Percentiles rank a stretch among this genome's conserved stretches.
Evolutionary conservation across 75 land plant species (phyloP).

Genomic region (Sequoiadendron giganteum): DNA sequence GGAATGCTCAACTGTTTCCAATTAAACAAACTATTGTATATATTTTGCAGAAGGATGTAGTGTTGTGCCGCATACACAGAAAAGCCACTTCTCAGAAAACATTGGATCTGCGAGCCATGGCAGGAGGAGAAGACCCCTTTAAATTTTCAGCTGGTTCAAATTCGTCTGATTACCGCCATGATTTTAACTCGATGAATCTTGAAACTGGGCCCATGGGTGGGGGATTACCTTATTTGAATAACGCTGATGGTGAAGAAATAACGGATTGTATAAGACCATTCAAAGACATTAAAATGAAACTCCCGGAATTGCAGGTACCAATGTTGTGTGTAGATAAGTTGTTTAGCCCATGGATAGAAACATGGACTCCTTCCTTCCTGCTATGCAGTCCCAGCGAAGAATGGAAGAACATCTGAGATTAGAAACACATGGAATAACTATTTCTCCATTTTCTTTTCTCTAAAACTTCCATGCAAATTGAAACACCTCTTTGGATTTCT

Average conservation of each 20-base stretch:
- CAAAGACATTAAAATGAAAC: neutral
- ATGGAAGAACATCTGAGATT: no score
- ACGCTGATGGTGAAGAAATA: neutral
- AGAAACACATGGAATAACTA: no score
- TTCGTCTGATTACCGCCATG: neutral
- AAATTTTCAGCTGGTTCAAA: neutral
- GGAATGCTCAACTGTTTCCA: no score
- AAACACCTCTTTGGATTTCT: no score
- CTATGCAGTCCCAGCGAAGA: no score
- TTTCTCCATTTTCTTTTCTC: no score
- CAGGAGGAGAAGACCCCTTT: neutral
- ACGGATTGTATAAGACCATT: neutral
- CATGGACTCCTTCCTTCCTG: no score
- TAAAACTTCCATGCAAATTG: no score
- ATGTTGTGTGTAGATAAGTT: neutral
- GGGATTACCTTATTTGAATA: neutral
- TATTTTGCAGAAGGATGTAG: slow-evolving; percentile 47
- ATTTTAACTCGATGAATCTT: neutral
- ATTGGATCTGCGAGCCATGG: slow-evolving; percentile 31
- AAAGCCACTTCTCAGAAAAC: slow-evolving; percentile 61
- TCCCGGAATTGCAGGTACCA: neutral
- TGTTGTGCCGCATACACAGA: slow-evolving; percentile 57
- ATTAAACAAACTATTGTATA: no score
- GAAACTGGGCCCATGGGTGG: neutral
- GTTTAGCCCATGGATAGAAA: neutral